Conservation (phyloP, 2,329 filamentous ascomycete species). For the Venturia carpophila region DNA sequence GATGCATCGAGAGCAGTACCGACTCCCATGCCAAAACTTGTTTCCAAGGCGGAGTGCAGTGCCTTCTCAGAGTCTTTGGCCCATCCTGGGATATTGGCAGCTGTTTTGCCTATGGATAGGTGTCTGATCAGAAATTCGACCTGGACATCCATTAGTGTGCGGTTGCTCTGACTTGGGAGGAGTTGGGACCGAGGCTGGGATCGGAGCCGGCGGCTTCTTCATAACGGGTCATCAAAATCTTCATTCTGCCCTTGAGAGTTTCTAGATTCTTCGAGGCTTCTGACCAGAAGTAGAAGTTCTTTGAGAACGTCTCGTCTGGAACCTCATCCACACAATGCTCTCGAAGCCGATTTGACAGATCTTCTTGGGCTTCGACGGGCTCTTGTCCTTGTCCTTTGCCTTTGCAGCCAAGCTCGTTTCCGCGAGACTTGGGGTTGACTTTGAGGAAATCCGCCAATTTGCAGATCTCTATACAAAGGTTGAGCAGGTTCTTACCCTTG, state of each 20-base stretch:
- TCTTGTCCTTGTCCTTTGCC: neutral
- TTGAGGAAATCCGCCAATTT: constrained; percentile 26
- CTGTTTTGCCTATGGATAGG: neutral
- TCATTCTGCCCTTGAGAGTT: constrained; percentile 37
- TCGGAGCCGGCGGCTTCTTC: neutral
- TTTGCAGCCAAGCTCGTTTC: neutral
- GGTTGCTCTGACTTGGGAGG: neutral
- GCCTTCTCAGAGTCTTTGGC: neutral
- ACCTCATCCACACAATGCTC: constrained; percentile 30
- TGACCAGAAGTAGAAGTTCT: constrained; percentile 24
- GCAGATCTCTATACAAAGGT: constrained; percentile 29
- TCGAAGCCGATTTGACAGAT: constrained; percentile 25
- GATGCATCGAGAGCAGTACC: too few relatives aligned
- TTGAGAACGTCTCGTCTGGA: constrained; percentile 33
- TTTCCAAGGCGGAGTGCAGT: neutral
- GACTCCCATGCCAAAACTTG: neutral
- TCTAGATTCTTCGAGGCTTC: constrained; percentile 14
- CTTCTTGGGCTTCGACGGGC: constrained; percentile 20
- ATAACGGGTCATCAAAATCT: constrained; percentile 39
- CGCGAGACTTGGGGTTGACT: neutral
- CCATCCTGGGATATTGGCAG: neutral
- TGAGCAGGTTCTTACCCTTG: constrained; percentile 28
- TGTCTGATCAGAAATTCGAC: neutral
- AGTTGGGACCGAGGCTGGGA: too few relatives aligned
- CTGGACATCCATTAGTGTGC: neutral